Percentiles rank a stretch among this genome's conserved stretches.
These are phyloP conservation scores for Eimeria maxima DNA, from an alignment of 169 alveolate genomes.

Conservation along the genomic window DNA sequence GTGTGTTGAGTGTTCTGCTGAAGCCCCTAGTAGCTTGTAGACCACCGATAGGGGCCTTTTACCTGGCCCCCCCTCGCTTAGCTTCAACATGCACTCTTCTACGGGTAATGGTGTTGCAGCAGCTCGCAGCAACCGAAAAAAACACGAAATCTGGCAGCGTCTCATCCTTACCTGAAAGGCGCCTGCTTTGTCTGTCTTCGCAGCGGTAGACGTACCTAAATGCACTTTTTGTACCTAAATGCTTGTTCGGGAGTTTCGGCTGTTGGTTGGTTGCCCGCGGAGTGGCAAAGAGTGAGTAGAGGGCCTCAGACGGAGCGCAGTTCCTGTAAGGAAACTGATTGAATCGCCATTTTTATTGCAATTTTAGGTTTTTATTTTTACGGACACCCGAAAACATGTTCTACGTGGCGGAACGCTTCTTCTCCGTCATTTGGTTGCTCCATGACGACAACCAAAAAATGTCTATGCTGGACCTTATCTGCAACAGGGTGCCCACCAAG, in stretches of 20 bases:
- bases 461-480: conserved; percentile 71
- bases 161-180: conserved; percentile 1
- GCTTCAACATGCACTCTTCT: conserved; percentile 31
- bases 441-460: conserved; percentile 56
- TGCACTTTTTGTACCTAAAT: neutral
- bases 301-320: neutral
- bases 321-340: neutral
- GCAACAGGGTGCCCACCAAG: conserved; percentile 33
- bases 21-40: neutral
- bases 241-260: neutral
- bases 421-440: conserved; percentile 69
- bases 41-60: neutral
- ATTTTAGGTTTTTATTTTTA: neutral
- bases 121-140: conserved; percentile 29
- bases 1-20: neutral
- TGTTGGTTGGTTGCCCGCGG: neutral
- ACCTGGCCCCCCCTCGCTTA: neutral
- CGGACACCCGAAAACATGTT: neutral
- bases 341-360: neutral
- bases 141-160: conserved; percentile 2
- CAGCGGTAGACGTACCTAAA: neutral
- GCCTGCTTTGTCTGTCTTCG: neutral
- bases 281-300: neutral
- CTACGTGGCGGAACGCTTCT: conserved; percentile 45
- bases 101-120: conserved; percentile 14